Conservation (phyloP, 805 yeast species). For the Candida khao-thaluensis region DNA sequence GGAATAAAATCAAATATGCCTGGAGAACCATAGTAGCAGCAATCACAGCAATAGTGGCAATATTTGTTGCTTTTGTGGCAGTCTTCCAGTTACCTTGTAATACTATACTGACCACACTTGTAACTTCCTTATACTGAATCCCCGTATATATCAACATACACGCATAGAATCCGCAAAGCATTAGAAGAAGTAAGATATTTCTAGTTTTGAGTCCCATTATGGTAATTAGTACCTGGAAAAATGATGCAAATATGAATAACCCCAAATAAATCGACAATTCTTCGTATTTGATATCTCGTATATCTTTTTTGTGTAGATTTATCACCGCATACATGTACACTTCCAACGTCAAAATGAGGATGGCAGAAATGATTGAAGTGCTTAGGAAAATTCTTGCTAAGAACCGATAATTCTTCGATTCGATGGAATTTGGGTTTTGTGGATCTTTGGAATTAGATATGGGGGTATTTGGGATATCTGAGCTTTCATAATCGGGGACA, state of each 20-base stretch:
- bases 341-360: conserved; percentile 35
- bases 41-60: conserved; percentile 43
- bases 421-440: conserved; percentile 9
- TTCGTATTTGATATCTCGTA: conserved; percentile 21
- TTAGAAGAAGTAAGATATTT: conserved; percentile 40
- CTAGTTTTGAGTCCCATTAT: conserved; percentile 37
- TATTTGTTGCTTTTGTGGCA: conserved; percentile 38
- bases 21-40: conserved; percentile 36
- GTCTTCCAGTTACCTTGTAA: conserved; percentile 24
- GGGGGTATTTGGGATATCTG: no score
- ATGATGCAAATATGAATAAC: conserved; percentile 46
- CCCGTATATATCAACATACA: conserved; percentile 48
- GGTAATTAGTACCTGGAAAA: conserved; percentile 41
- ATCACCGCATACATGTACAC: conserved; percentile 39
- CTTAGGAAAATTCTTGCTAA: conserved; percentile 22
- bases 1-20: conserved; percentile 26
- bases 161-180: conserved; percentile 39
- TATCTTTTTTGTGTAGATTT: conserved; percentile 27
- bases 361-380: conserved; percentile 33
- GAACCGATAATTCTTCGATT: conserved; percentile 4
- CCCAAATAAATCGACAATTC: conserved; percentile 44
- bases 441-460: no score
- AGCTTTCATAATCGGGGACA: no score
- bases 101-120: conserved; percentile 20
- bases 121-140: conserved; percentile 44